Conservation (phyloP, 169 alveolate genomes). For the Neospora caninum region DNA sequence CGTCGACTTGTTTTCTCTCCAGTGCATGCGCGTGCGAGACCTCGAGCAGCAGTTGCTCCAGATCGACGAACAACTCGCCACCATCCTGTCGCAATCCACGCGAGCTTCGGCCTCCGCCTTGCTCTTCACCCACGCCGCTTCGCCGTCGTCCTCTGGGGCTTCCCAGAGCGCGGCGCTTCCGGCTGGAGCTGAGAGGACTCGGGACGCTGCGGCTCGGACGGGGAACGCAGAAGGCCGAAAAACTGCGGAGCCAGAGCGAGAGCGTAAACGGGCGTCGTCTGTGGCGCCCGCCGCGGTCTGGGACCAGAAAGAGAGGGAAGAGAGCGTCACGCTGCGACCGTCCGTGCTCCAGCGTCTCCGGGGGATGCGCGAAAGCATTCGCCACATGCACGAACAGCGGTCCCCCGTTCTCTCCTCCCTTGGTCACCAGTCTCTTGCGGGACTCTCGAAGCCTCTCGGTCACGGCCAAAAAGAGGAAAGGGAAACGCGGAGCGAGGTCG, state of each 20-base stretch:
- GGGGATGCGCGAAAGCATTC: background rate
- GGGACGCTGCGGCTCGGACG: no score
- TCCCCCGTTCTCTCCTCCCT: background rate
- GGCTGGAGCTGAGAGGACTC: no score
- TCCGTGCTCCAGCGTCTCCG: background rate
- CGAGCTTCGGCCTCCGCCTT: background rate
- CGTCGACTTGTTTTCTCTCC: conserved; percentile 5
- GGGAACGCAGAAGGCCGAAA: no score
- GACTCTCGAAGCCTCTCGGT: no score
- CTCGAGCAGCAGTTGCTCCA: conserved; percentile 45
- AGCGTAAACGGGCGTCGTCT: no score
- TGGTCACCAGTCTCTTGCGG: no score
- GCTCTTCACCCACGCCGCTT: background rate
- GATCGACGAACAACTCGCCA: conserved; percentile 23
- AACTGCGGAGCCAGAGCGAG: no score
- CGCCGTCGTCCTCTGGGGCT: no score
- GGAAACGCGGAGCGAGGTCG: no score
- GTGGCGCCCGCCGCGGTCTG: no score
- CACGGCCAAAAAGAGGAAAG: no score
- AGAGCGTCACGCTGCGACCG: background rate
- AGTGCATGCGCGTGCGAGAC: conserved; percentile 25
- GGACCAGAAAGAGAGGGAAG: background rate
- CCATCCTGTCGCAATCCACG: background rate
- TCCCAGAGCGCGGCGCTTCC: no score
- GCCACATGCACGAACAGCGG: background rate